These are phyloP conservation scores for Aegilops tauschii DNA, from an alignment of 176 grass and related monocot species.

Conservation along the genomic window DNA sequence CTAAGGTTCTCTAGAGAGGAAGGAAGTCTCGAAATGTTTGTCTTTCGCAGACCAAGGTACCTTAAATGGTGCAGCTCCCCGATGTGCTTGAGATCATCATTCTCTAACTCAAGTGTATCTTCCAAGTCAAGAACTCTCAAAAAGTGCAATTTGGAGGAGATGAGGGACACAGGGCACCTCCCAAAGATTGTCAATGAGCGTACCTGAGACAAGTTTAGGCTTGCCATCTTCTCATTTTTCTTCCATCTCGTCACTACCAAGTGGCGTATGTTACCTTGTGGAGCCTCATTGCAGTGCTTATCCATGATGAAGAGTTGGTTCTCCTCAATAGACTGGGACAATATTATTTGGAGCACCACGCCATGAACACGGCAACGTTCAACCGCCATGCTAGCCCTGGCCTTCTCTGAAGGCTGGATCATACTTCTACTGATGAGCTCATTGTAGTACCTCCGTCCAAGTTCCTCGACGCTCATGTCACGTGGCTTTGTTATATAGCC, in stretches of 20 bases:
- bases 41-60: constrained; percentile 14
- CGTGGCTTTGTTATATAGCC: constrained; percentile 23
- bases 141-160: constrained; percentile 11
- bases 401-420: constrained; percentile 29
- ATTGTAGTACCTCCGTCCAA: constrained; percentile 26
- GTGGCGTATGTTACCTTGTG: constrained; percentile 34
- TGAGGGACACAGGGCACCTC: not conserved
- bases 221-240: not conserved
- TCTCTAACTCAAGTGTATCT: not conserved
- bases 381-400: not conserved
- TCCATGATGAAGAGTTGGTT: constrained; percentile 36
- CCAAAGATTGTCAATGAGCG: constrained; percentile 41
- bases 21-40: not conserved
- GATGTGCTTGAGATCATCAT: constrained; percentile 29
- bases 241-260: constrained; percentile 32
- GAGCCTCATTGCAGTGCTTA: not conserved
- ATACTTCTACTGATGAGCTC: constrained; percentile 50
- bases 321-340: constrained; percentile 38
- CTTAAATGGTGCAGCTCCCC: constrained; percentile 33
- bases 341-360: constrained; percentile 36
- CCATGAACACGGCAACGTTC: constrained; percentile 40
- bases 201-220: not conserved
- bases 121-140: constrained; percentile 44
- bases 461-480: constrained; percentile 25
- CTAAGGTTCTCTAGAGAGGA: constrained; percentile 38